Conservation (phyloP, 176 grass and related monocot genomes). For the Oryza meridionalis region DNA sequence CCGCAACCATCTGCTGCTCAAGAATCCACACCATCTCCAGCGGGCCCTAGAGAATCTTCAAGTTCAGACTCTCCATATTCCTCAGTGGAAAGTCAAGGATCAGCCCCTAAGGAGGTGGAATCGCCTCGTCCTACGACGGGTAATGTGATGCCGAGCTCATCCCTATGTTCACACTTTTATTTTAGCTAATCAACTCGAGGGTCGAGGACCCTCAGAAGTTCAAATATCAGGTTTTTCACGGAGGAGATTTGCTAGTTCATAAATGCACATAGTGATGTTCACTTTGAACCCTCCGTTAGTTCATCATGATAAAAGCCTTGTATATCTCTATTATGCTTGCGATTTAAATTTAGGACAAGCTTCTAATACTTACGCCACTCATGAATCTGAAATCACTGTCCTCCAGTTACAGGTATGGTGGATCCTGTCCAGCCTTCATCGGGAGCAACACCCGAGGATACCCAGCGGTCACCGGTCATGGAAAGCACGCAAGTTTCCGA, state of each 20-base stretch:
- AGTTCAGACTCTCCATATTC: no score
- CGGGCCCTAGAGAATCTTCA: neutral
- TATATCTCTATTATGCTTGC: neutral
- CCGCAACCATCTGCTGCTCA: neutral
- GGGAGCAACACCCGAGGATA: neutral
- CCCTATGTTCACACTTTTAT: neutral
- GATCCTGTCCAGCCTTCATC: conserved; percentile 5
- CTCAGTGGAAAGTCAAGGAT: neutral
- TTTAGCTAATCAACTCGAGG: neutral
- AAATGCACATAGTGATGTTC: no score
- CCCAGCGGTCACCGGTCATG: neutral
- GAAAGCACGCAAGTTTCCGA: conserved; percentile 9
- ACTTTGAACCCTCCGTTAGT: neutral
- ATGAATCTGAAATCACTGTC: neutral
- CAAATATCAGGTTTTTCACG: no score
- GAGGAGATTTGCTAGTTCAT: no score
- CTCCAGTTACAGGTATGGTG: conserved; percentile 10
- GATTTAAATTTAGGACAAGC: neutral
- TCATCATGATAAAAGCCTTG: neutral
- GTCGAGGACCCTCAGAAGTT: neutral
- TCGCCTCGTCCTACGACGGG: conserved; percentile 1
- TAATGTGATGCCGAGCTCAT: neutral
- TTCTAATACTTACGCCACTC: neutral
- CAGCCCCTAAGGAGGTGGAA: neutral
- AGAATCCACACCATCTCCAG: neutral